A percentile compares a stretch with the other conserved stretches of the same genome.
Evolutionary conservation across 2,329 filamentous ascomycete species (phyloP).

Genomic region (Clonostachys byssicola): DNA sequence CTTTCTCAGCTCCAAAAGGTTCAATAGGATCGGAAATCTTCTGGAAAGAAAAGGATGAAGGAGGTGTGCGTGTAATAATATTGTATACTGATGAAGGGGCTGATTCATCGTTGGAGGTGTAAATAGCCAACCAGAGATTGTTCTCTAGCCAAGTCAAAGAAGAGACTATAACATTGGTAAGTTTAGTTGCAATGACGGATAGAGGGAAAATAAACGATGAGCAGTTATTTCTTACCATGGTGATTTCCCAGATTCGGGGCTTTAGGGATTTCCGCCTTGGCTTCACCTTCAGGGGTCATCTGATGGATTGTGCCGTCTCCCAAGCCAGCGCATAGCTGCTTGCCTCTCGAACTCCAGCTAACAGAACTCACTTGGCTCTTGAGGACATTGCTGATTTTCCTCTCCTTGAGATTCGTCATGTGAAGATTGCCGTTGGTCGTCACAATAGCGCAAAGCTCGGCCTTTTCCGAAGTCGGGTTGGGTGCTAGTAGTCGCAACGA

Average conservation of each 20-base stretch:
- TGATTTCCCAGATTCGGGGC: slow-evolving; percentile 64
- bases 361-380: slow-evolving; percentile 76
- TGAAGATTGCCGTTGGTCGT: slow-evolving; percentile 76
- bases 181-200: slow-evolving; percentile 6
- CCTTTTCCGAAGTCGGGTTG: slow-evolving; percentile 72
- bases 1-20: slow-evolving; percentile 61
- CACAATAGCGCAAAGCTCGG: slow-evolving; percentile 75
- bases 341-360: slow-evolving; percentile 90
- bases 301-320: slow-evolving; percentile 76
- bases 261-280: slow-evolving; percentile 74
- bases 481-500: slow-evolving; percentile 71
- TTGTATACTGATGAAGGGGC: slow-evolving; percentile 70
- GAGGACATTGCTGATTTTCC: slow-evolving; percentile 58
- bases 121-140: slow-evolving; percentile 74
- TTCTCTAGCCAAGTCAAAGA: slow-evolving; percentile 87
- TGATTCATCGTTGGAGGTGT: slow-evolving; percentile 60
- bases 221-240: slow-evolving; percentile 54
- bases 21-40: slow-evolving; percentile 72
- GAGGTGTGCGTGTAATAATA: slow-evolving; percentile 65
- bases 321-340: slow-evolving; percentile 85
- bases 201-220: neutral
- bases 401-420: slow-evolving; percentile 74
- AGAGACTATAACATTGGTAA: slow-evolving; percentile 51
- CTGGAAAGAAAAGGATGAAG: slow-evolving; percentile 63
- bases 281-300: slow-evolving; percentile 75